phyloP scores from a whole-genome alignment of 495 filamentous ascomycete species.

The Trichoderma gamsii region DNA sequence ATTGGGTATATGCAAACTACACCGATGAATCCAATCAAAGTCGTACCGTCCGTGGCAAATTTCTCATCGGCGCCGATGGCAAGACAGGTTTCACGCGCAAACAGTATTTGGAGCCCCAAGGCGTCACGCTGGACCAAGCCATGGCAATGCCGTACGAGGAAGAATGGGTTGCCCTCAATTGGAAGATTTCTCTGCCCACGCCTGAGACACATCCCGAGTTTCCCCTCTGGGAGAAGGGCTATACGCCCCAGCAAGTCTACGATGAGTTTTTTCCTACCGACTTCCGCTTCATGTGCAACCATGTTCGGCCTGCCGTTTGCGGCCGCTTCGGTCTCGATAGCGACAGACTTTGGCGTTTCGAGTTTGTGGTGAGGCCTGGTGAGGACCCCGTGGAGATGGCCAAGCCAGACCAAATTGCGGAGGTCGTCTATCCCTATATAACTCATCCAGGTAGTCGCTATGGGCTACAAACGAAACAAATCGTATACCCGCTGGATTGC shows the following conservation, averaged over 20 bases:
- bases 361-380: constrained; percentile 31
- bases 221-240: constrained; percentile 44
- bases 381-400: constrained; percentile 26
- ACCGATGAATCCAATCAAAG: neutral
- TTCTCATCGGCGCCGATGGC: constrained; percentile 45
- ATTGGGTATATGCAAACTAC: neutral
- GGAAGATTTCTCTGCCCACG: constrained; percentile 40
- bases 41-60: neutral
- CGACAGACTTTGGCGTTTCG: constrained; percentile 45
- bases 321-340: constrained; percentile 41
- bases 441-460: constrained; percentile 17
- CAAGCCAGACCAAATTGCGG: constrained; percentile 26
- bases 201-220: constrained; percentile 44
- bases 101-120: constrained; percentile 40
- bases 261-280: constrained; percentile 45
- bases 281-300: constrained; percentile 42
- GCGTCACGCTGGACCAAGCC: constrained; percentile 34
- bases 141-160: constrained; percentile 39
- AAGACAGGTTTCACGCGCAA: constrained; percentile 47
- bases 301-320: constrained; percentile 28
- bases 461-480: constrained; percentile 20
- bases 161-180: constrained; percentile 49
- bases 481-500: constrained; percentile 44
- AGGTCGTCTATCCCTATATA: constrained; percentile 23
- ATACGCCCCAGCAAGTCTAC: constrained; percentile 43